A percentile compares a stretch with the other conserved stretches of the same genome.
Evolutionary conservation across 1,284 basidiomycete species (phyloP).

Genomic region (Sphaerobolus stellatus): DNA sequence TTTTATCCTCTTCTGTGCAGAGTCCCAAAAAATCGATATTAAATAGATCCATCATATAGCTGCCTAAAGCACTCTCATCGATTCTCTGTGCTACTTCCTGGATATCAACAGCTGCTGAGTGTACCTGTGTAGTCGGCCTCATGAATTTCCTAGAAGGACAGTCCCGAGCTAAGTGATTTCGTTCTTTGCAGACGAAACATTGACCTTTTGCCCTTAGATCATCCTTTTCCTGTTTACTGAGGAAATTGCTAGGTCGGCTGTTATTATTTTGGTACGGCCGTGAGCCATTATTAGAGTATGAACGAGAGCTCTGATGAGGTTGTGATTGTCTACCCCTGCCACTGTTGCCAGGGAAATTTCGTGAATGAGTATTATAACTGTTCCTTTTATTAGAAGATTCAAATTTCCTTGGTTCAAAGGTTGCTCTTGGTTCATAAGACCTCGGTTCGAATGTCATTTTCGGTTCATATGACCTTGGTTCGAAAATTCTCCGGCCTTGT

Average conservation of each 20-base stretch:
- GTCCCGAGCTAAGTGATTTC: not conserved
- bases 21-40: not conserved
- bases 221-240: not conserved
- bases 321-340: not conserved
- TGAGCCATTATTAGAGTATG: too few species aligned
- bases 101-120: not conserved
- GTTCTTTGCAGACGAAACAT: not conserved
- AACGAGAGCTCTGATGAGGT: not conserved
- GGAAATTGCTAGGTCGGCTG: not conserved
- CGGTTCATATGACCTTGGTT: too few species aligned
- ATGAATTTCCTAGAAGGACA: not conserved
- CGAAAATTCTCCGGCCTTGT: too few species aligned
- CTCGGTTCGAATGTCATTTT: too few species aligned
- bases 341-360: not conserved
- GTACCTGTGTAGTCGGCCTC: not conserved
- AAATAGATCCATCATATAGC: not conserved
- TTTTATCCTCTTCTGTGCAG: not conserved
- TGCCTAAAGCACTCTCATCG: not conserved
- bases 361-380: too few species aligned
- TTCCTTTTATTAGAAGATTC: too few species aligned
- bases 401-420: too few species aligned
- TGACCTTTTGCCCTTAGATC: not conserved
- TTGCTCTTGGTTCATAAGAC: too few species aligned
- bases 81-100: not conserved
- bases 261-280: not conserved